phyloP scores from a whole-genome alignment of 257 asterid genomes.

The Prunella vulgaris region DNA sequence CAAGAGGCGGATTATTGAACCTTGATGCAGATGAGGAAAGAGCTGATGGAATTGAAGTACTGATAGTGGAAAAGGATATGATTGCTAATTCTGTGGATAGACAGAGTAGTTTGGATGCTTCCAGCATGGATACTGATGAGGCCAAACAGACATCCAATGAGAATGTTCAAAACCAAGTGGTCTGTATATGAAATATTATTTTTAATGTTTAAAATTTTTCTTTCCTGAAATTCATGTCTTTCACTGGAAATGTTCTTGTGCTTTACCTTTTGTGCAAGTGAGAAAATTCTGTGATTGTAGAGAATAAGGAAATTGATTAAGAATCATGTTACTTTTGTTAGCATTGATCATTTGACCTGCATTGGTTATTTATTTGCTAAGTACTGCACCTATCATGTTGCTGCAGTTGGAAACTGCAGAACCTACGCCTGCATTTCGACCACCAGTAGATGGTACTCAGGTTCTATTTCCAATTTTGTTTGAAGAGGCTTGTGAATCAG shows the following conservation, averaged over 20 bases:
- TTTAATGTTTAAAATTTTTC: background rate
- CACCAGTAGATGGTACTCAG: constrained; percentile 71
- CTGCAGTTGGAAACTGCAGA: constrained; percentile 46
- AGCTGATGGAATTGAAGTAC: constrained; percentile 20
- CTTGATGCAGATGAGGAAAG: constrained; percentile 30
- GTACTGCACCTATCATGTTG: constrained; percentile 11
- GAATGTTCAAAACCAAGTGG: constrained; percentile 33
- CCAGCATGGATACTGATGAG: constrained; percentile 28
- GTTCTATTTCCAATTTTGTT: constrained; percentile 32
- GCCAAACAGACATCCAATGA: constrained; percentile 23
- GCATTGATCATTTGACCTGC: background rate
- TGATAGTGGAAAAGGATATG: constrained; percentile 23
- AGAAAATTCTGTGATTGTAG: background rate
- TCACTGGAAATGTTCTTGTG: constrained; percentile 1
- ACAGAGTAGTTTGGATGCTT: constrained; percentile 21
- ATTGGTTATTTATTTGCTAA: constrained; percentile 12
- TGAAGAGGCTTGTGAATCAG: constrained; percentile 16
- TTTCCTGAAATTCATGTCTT: no score
- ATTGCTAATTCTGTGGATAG: constrained; percentile 13
- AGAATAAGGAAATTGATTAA: background rate
- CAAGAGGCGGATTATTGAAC: constrained; percentile 31
- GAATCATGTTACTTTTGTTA: background rate
- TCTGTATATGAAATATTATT: constrained; percentile 18
- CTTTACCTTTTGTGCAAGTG: background rate
- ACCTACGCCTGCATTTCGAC: constrained; percentile 48